Conservation (phyloP, 208 protist genomes). For the Leptomonas pyrrhocoris region DNA sequence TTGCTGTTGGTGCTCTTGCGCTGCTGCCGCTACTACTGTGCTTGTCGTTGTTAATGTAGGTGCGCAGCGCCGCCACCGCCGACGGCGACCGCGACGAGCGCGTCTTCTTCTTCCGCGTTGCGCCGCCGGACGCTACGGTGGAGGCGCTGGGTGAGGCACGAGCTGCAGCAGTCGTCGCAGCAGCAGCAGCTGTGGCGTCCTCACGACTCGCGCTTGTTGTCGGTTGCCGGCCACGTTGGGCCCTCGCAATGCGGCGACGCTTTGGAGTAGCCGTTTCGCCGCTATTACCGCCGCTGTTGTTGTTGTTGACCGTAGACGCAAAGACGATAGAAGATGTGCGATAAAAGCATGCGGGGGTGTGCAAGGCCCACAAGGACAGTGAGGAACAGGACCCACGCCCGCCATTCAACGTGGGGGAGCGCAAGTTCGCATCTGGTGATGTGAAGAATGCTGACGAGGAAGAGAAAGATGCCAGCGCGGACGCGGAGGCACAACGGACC, state of each 20-base stretch:
- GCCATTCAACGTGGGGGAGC: not conserved
- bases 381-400: not conserved
- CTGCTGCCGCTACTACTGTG: not conserved
- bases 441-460: not conserved
- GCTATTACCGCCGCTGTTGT: not conserved
- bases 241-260: constrained; percentile 31
- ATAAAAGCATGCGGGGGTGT: constrained; percentile 11
- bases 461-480: not conserved
- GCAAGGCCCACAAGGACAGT: constrained; percentile 14
- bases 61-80: not conserved
- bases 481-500: not conserved
- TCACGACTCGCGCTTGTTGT: not conserved
- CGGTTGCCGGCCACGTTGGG: constrained; percentile 13
- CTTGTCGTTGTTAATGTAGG: not conserved
- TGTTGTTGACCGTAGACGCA: not conserved
- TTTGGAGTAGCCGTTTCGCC: constrained; percentile 7
- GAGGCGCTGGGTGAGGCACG: not conserved
- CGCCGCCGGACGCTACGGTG: not conserved
- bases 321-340: constrained; percentile 4
- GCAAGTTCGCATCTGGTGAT: not conserved
- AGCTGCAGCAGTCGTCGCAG: not conserved
- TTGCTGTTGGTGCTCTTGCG: not conserved
- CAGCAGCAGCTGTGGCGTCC: not conserved
- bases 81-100: not conserved
- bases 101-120: not conserved